A percentile compares a stretch with the other conserved stretches of the same genome.
Evolutionary conservation across 192 early-diverging fungal species (phyloP).

Genomic region (Chytriomyces hyalinus): DNA sequence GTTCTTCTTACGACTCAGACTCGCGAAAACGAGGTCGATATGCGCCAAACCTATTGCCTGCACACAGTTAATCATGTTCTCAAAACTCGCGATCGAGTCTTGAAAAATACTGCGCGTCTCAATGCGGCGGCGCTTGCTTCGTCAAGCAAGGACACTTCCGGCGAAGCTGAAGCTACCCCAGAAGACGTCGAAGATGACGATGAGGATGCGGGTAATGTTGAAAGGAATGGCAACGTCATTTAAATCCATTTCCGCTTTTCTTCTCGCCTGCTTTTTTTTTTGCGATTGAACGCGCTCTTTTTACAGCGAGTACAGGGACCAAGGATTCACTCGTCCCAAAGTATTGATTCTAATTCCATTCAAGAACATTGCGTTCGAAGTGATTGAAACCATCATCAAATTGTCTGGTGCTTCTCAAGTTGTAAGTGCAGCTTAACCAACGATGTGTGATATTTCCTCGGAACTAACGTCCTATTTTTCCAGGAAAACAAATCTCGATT

Average conservation of each 20-base stretch:
- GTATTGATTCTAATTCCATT: constrained; percentile 90
- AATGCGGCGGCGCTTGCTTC: neutral
- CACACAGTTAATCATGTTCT: constrained; percentile 92
- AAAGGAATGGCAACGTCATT: constrained; percentile 52
- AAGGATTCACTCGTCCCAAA: constrained; percentile 93
- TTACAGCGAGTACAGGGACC: constrained; percentile 82
- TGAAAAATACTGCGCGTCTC: constrained; percentile 77
- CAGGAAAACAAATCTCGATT: constrained; percentile 84
- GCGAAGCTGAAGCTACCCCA: constrained; percentile 52
- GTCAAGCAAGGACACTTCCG: neutral
- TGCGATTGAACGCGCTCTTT: neutral
- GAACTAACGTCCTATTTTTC: neutral
- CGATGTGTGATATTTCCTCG: neutral
- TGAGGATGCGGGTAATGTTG: constrained; percentile 32
- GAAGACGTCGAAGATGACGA: neutral
- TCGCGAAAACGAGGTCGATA: constrained; percentile 66
- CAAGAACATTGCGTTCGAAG: constrained; percentile 78
- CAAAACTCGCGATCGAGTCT: constrained; percentile 75
- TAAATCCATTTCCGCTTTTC: neutral
- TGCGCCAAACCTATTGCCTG: constrained; percentile 74
- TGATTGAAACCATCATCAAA: constrained; percentile 76
- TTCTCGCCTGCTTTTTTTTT: neutral
- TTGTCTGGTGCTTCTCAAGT: constrained; percentile 83
- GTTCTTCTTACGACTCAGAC: constrained; percentile 71
- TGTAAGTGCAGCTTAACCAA: constrained; percentile 32